Evolutionary conservation across 208 protist species (phyloP), one percentile per base, ranked within the genome.

Genomic region (Acanthamoeba sp.): DNA sequence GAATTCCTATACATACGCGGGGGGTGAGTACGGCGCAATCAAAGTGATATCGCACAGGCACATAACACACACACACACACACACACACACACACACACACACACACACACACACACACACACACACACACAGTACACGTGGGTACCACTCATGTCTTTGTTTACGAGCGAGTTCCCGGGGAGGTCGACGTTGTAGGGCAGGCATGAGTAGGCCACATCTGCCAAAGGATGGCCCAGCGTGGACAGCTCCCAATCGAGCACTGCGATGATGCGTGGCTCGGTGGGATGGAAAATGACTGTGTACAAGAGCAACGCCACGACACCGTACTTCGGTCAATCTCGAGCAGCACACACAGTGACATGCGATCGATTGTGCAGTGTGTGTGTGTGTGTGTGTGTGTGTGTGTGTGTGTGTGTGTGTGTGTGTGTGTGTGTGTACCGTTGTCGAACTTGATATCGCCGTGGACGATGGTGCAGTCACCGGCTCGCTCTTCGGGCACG

Each of bases 241-340:
- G 92, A 95, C n/a, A 98, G 85, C 93, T 98, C 98, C 97, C 97
- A 98, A 90, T 98, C 98, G 10, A 98, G 90, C 27, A 98, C 95
- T n/a, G 96, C 97, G 1, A 98, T 93, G 42, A 98, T 88, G 29
- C 76, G 69, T 27, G 64, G 62, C 91, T 97, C 92, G 10, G 96
- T 97, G 12, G 97, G 97, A 87, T 98, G 97, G 73, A 98, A 97
- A 1, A 98, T 96, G 16, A 97, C 27, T 76, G 97, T n/a, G n/a
- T n/a, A n/a, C n/a, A n/a, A n/a, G n/a, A n/a, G n/a, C n/a, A n/a
- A n/a, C n/a, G n/a, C n/a, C n/a, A n/a, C n/a, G n/a, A n/a, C n/a
- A n/a, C n/a, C n/a, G n/a, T n/a, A n/a, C n/a, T n/a, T n/a, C n/a
- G n/a, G n/a, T n/a, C n/a, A n/a, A n/a, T n/a, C n/a, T n/a, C n/a